Evolutionary conservation across 176 grass and related monocot species (phyloP), one percentile per base, ranked within the genome.

Genomic region (Phyllostachys edulis): DNA sequence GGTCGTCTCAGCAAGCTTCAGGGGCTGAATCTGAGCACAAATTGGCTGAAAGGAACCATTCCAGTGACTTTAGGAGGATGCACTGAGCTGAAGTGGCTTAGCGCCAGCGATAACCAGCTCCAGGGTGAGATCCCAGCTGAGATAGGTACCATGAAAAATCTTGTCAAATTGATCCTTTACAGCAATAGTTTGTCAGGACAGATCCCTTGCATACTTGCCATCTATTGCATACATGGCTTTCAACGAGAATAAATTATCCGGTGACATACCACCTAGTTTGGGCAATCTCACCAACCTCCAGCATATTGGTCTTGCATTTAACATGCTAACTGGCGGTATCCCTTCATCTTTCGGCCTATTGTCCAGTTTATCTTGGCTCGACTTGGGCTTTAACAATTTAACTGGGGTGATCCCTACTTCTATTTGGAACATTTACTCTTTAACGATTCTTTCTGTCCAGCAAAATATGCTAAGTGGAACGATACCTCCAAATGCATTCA

Each of bases 341-440:
- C 77, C 88, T 37, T 61, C 57, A 44, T 78, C 88, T 16, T 17
- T 86, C 1, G 77, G 88, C 16, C 1, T 18, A 2, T 34, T 90
- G 0, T 20, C 71, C 7, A 45, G n/a, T 2, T 66, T 90, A 46
- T 77, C 60, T 21, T 11, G 1, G 34, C 21, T 81, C 0, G 12
- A 0, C 38, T 68, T 81, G 12, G 68, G 14, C 0, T 32, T 5
- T 6, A 88, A 88, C 29, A 78, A 85, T 21, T 32, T 91, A 1
- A 55, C 23, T 9, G 85, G 85, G 1, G 0, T 4, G 4, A 81
- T 91, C 74, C 89, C 75, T 9, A 4, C 15, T 18, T 80, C 85
- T 23, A 11, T 88, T 8, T 85, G 74, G 71, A 88, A 85, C 29
- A 63, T 88, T 15, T 88, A 85, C 4, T 59, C 76, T 60, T 21